These are phyloP conservation scores for Aspergillus niger DNA, from an alignment of 2,329 filamentous ascomycete species.

Conservation along the genomic window DNA sequence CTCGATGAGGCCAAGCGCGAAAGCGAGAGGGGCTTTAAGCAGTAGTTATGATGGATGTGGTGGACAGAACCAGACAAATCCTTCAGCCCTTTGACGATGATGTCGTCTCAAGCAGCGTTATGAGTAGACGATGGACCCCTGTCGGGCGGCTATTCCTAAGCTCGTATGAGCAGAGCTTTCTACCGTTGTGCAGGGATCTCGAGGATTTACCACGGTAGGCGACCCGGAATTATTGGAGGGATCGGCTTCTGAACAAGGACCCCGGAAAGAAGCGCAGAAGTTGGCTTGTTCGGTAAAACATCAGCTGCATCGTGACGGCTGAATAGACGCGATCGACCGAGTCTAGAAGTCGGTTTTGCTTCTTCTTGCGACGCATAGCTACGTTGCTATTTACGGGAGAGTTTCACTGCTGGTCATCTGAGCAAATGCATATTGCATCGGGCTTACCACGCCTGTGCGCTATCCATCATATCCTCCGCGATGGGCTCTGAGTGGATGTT, in stretches of 20 bases:
- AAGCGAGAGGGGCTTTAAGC: background rate
- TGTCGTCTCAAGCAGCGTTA: background rate
- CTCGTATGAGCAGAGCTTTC: background rate
- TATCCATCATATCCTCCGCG: conserved; percentile 3
- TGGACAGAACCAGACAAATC: background rate
- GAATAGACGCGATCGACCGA: conserved; percentile 9
- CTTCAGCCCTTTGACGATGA: background rate
- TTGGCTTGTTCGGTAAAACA: background rate
- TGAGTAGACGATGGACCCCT: background rate
- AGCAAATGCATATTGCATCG: conserved; percentile 5
- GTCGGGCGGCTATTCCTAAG: background rate
- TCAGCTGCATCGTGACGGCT: conserved; percentile 12
- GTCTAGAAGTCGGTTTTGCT: conserved; percentile 14
- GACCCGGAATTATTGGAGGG: background rate
- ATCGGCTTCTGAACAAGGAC: background rate
- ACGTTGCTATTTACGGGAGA: conserved; percentile 16
- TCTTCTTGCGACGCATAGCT: background rate
- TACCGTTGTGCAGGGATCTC: background rate
- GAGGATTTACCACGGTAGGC: background rate
- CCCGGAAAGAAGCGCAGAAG: background rate
- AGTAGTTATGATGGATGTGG: background rate
- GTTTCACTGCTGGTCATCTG: conserved; percentile 18
- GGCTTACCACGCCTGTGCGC: conserved; percentile 2
- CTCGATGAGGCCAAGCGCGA: background rate
- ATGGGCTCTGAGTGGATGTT: background rate